Conservation (phyloP, 2,329 filamentous ascomycete genomes). For the Fusarium sp. region DNA sequence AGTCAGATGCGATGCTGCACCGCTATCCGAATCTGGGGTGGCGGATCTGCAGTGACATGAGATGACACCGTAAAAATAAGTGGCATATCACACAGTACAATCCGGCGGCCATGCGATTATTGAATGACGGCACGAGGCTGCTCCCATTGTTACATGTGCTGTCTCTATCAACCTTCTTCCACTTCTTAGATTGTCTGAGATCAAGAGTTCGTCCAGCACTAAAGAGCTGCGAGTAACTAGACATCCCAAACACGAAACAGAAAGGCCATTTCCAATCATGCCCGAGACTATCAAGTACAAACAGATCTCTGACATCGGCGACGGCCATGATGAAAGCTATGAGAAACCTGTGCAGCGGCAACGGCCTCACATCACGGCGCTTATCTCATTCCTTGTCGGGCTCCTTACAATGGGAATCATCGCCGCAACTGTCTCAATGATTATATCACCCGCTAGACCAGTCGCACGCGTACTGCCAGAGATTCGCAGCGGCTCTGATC, state of each 20-base stretch:
- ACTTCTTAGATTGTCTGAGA: neutral
- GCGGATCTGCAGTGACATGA: neutral
- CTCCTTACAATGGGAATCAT: neutral
- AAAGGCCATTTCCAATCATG: neutral
- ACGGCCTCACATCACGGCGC: neutral
- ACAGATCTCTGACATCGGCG: neutral
- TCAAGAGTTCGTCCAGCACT: neutral
- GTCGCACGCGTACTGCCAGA: conserved; percentile 3
- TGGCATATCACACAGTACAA: neutral
- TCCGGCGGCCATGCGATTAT: neutral
- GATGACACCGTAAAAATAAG: neutral
- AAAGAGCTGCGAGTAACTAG: neutral
- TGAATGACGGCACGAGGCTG: neutral
- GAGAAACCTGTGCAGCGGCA: neutral
- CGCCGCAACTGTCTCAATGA: neutral
- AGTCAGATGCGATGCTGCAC: neutral
- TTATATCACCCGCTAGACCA: neutral
- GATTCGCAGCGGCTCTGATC: conserved; percentile 1
- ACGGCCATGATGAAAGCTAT: neutral
- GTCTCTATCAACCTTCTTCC: neutral
- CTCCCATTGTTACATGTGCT: neutral
- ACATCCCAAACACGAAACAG: neutral
- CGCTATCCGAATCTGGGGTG: neutral
- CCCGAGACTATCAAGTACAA: neutral
- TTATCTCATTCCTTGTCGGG: conserved; percentile 3